Percentiles rank a stretch among this genome's conserved stretches.
Conservation (phyloP, 371 early-diverging fungal genomes). For the Cokeromyces recurvatus region DNA sequence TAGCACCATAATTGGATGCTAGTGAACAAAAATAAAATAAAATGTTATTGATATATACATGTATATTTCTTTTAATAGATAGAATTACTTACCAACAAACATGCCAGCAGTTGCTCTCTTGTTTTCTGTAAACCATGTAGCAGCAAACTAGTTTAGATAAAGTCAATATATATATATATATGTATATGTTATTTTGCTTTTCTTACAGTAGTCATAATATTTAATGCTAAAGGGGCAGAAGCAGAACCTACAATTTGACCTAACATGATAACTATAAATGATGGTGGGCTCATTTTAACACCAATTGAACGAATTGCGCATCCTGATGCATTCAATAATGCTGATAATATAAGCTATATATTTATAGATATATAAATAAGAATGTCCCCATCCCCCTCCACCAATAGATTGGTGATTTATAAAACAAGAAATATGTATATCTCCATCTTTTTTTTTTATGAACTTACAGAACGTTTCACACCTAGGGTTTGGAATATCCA, state of each 20-base stretch:
- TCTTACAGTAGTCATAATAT: slow-evolving; percentile 50
- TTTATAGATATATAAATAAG: too few species aligned
- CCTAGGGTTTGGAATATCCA: slow-evolving; percentile 33
- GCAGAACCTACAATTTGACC: slow-evolving; percentile 57
- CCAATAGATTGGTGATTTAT: too few species aligned
- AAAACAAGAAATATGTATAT: too few species aligned
- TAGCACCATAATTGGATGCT: slow-evolving; percentile 51
- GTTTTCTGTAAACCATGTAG: slow-evolving; percentile 64
- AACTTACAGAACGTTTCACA: slow-evolving; percentile 34
- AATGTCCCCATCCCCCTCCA: too few species aligned
- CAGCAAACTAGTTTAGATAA: slow-evolving; percentile 52
- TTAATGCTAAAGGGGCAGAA: slow-evolving; percentile 58
- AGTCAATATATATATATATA: too few species aligned
- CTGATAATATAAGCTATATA: slow-evolving; percentile 45
- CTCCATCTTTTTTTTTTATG: too few species aligned
- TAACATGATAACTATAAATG: slow-evolving; percentile 39
- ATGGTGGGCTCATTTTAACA: slow-evolving; percentile 24
- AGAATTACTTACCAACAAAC: slow-evolving; percentile 36
- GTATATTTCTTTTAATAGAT: neutral
- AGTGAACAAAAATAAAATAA: neutral
- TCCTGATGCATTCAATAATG: slow-evolving; percentile 38
- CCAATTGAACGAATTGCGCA: slow-evolving; percentile 48
- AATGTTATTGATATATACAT: neutral
- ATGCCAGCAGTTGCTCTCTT: slow-evolving; percentile 61
- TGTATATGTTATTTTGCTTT: too few species aligned